Evolutionary conservation across 768 basidiomycete genomes (phyloP), one percentile per base, ranked within the genome.

Genomic region (Favolaschia claudopus): DNA sequence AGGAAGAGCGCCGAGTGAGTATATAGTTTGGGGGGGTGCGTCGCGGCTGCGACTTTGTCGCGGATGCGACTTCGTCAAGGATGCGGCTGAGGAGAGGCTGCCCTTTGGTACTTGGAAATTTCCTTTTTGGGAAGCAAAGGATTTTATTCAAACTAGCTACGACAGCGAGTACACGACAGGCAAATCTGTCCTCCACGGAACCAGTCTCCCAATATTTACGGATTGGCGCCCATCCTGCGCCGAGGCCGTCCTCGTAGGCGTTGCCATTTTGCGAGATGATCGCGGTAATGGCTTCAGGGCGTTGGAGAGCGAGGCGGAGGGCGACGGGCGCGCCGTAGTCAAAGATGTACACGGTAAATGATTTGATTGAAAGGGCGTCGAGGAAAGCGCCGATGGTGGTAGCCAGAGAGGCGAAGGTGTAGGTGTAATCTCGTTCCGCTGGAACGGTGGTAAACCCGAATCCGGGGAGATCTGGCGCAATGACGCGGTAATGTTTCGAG

Each of bases 251-350:
- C 4, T 68, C 71, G 64, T 78, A 83, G 0, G 79, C 78, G 63
- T 83, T 83, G 8, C 82, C 83, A 60, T 81, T 83, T 67, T 84
- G 83, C 2, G 74, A 58, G 59, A 83, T 73, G 61, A 83, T 76
- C 3, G 75, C 82, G 4, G 71, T 77, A 62, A 84, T 73, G 20
- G 72, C 71, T 9, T 74, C 65, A 0, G 82, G 82, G 9, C 77
- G 76, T 4, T 73, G 58, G 5, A 82, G 69, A 3, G 80, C 81
- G 32, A 82, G 68, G 55, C 79, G 74, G 17, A 63, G 47, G 15
- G 68, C 72, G 15, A 69, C 72, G 4, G 77, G 76, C 10, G 77
- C 76, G 34, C 82, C 83, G 52, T 83, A 84, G 60, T 83, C 82
- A 57, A 84, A 84, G 31, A 80, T 72, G 64, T 84, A 84, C 6